Evolutionary conservation across 2,329 filamentous ascomycete species (phyloP).

Genomic region (Fusarium subglutinans): DNA sequence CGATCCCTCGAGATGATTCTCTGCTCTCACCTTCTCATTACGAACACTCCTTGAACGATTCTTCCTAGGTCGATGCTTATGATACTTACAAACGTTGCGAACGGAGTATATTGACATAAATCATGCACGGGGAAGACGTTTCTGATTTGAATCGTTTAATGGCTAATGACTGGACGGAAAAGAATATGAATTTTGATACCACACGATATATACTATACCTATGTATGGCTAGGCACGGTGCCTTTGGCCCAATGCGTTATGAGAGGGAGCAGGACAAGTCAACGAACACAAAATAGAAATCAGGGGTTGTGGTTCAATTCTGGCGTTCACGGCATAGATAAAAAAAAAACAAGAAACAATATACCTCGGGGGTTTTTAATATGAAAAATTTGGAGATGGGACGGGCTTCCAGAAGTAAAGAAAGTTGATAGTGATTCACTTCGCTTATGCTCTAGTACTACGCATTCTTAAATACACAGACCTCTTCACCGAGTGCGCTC

Average conservation of each 20-base stretch:
- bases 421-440: conserved; percentile 3
- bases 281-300: conserved; percentile 13
- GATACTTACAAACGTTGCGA: background rate
- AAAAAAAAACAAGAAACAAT: conserved; percentile 21
- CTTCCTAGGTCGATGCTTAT: background rate
- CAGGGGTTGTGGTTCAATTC: background rate
- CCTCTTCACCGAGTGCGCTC: background rate
- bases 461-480: background rate
- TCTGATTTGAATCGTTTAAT: conserved; percentile 34
- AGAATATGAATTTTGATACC: conserved; percentile 43
- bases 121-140: background rate
- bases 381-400: background rate
- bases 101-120: background rate
- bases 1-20: conserved; percentile 62
- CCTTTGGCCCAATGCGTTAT: conserved; percentile 3
- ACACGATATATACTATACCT: conserved; percentile 27
- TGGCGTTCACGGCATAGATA: conserved; percentile 42
- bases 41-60: conserved; percentile 40
- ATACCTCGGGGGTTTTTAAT: conserved; percentile 28
- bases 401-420: background rate
- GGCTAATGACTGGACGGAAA: conserved; percentile 45
- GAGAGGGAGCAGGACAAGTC: background rate
- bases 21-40: conserved; percentile 58
- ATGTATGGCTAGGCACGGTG: conserved; percentile 29
- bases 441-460: conserved; percentile 3